Base-by-base conservation (phyloP, 2,329 filamentous ascomycete species). In the Trichoderma oligosporum region DNA sequence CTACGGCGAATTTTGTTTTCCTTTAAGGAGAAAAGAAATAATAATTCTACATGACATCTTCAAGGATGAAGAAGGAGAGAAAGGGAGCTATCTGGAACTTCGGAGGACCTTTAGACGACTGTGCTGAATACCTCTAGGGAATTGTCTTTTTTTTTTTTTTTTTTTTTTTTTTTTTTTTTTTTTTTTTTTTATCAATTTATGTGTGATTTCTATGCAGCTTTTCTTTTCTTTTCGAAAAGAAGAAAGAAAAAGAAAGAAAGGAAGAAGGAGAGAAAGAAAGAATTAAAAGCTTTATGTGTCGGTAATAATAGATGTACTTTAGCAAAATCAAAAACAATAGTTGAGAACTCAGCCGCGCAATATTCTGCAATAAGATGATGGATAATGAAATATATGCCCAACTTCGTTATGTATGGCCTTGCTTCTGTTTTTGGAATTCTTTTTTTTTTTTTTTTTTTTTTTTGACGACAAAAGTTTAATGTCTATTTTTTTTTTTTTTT, bases 291-390 rank as follows among this genome's bases (percentile, higher is more conserved):
- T 18, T 29, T 2, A 45, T 14, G 24, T 45, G 41, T 29, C 12
- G 31, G 31, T 36, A 36, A 25, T 48, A 48, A 48, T 48, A 48
- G 31, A 48, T 48, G 45, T 35, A 47, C 11, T 47, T 24, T 41
- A 41, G 18, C 18, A 41, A 11, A 41, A 22, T 20, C 7, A 9
- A 38, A 12, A 22, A 39, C 18, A 41, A 38, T 8, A 18, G n/a
- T n/a, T n/a, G n/a, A n/a, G n/a, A n/a, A n/a, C n/a, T n/a, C n/a
- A n/a, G n/a, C n/a, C n/a, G n/a, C n/a, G n/a, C n/a, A n/a, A n/a
- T n/a, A n/a, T n/a, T n/a, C n/a, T n/a, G n/a, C n/a, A n/a, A n/a
- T n/a, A n/a, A n/a, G n/a, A n/a, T n/a, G n/a, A n/a, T n/a, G n/a
- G n/a, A n/a, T n/a, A n/a, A n/a, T n/a, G n/a, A n/a, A n/a, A n/a